Conservation (phyloP, 2,329 filamentous ascomycete genomes). For the Arthrobotrys iridis region DNA sequence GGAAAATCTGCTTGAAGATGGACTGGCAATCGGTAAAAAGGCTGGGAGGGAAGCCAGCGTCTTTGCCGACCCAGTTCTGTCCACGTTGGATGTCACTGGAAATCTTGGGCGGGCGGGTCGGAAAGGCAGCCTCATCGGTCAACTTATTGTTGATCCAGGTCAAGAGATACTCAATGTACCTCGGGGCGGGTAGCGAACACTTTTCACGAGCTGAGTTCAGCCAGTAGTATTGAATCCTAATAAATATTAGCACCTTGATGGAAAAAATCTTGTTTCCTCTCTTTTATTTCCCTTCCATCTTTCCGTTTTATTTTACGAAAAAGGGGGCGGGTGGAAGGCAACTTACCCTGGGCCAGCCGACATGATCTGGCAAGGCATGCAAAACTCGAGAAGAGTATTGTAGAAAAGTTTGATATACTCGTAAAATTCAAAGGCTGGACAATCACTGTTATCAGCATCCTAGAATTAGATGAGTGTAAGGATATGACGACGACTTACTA, state of each 20-base stretch:
- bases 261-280: conserved; percentile 9
- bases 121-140: conserved; percentile 58
- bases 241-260: neutral
- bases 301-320: too few relatives aligned
- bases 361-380: conserved; percentile 88
- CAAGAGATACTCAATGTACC: conserved; percentile 58
- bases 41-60: conserved; percentile 88
- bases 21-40: conserved; percentile 91
- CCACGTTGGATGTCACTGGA: conserved; percentile 67
- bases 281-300: too few relatives aligned
- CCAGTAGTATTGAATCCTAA: conserved; percentile 58
- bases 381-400: conserved; percentile 83
- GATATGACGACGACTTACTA: conserved; percentile 68
- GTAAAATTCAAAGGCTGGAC: conserved; percentile 58
- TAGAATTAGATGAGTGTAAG: neutral
- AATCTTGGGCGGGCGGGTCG: conserved; percentile 57
- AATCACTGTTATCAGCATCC: neutral
- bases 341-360: conserved; percentile 87
- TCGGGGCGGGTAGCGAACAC: conserved; percentile 57
- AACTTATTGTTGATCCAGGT: conserved; percentile 59
- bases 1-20: conserved; percentile 98
- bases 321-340: conserved; percentile 1
- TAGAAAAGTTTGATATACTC: conserved; percentile 58
- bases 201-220: conserved; percentile 58
- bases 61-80: conserved; percentile 84